Conservation (phyloP, 768 basidiomycete species). For the Agrocybe pediades region DNA sequence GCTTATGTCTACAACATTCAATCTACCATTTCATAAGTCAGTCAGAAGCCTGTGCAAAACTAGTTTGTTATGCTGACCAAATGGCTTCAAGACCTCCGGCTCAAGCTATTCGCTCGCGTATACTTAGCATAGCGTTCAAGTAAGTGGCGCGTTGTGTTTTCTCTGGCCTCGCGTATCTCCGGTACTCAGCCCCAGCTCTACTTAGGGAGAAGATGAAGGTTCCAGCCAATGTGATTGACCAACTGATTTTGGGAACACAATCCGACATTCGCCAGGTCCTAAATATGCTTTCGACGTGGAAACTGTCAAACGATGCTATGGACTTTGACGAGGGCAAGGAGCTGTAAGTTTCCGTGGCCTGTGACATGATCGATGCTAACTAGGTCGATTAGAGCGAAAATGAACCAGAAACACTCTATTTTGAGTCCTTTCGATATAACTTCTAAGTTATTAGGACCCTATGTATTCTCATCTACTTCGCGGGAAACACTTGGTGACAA, state of each 20-base stretch:
- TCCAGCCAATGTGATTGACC: conserved; percentile 89
- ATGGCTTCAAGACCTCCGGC: conserved; percentile 66
- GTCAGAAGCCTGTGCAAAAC: conserved; percentile 16
- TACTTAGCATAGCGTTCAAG: conserved; percentile 90
- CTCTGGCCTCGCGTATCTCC: background rate
- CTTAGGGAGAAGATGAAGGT: conserved; percentile 89
- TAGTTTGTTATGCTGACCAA: conserved; percentile 6
- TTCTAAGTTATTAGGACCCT: conserved; percentile 88
- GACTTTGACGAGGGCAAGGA: conserved; percentile 89
- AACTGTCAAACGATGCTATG: conserved; percentile 78
- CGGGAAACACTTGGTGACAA: conserved; percentile 87
- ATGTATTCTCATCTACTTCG: conserved; percentile 81
- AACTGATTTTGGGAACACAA: conserved; percentile 84
- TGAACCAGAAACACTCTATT: conserved; percentile 91
- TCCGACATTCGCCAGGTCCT: conserved; percentile 97
- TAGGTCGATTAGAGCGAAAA: conserved; percentile 58
- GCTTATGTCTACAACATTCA: conserved; percentile 68
- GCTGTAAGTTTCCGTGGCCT: conserved; percentile 68
- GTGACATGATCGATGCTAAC: background rate
- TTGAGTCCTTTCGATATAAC: conserved; percentile 92
- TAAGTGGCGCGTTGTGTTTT: conserved; percentile 33
- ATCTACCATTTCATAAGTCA: conserved; percentile 77
- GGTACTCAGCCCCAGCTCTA: conserved; percentile 2
- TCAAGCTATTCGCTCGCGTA: conserved; percentile 75
- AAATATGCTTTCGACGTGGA: conserved; percentile 99